A percentile compares a stretch with the other conserved stretches of the same genome.
Evolutionary conservation across 768 basidiomycete species (phyloP).

Genomic region (Phallus indusiatus): DNA sequence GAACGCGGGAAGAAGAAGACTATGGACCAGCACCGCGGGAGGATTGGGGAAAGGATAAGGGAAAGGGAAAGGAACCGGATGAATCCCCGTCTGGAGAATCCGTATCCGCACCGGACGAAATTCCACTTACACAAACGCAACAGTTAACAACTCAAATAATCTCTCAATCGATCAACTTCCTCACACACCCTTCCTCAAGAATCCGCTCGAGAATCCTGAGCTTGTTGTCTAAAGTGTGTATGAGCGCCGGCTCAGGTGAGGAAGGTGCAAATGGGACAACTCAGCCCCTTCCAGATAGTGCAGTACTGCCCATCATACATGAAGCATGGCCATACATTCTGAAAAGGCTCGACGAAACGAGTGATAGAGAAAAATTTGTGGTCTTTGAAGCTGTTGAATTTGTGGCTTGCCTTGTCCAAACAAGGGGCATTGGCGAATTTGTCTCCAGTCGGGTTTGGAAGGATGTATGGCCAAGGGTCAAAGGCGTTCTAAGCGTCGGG

Average conservation of each 20-base stretch:
- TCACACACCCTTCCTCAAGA: constrained; percentile 80
- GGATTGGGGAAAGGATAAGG: constrained; percentile 37
- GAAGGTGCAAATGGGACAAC: neutral
- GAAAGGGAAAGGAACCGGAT: constrained; percentile 16
- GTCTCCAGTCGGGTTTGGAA: constrained; percentile 84
- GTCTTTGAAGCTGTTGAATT: constrained; percentile 65
- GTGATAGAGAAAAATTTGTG: constrained; percentile 67
- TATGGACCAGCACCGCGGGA: constrained; percentile 52
- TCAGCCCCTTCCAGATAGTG: constrained; percentile 42
- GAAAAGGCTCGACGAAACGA: constrained; percentile 46
- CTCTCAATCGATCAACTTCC: constrained; percentile 76
- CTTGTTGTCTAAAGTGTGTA: constrained; percentile 63
- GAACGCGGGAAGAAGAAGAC: constrained; percentile 27
- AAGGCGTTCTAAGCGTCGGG: constrained; percentile 37
- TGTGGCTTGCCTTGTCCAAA: constrained; percentile 55
- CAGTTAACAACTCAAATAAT: constrained; percentile 77
- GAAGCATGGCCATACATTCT: constrained; percentile 91
- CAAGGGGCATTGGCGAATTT: constrained; percentile 60
- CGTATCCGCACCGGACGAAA: constrained; percentile 27
- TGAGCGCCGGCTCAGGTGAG: constrained; percentile 31
- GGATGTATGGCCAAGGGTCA: constrained; percentile 86
- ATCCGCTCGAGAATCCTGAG: constrained; percentile 78
- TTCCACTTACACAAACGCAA: constrained; percentile 57
- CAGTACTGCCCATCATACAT: constrained; percentile 78
- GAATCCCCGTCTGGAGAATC: constrained; percentile 23